Evolutionary conservation across 2,329 filamentous ascomycete genomes (phyloP), one percentile per base, ranked within the genome.

Genomic region (Cladobotryum mycophilum): DNA sequence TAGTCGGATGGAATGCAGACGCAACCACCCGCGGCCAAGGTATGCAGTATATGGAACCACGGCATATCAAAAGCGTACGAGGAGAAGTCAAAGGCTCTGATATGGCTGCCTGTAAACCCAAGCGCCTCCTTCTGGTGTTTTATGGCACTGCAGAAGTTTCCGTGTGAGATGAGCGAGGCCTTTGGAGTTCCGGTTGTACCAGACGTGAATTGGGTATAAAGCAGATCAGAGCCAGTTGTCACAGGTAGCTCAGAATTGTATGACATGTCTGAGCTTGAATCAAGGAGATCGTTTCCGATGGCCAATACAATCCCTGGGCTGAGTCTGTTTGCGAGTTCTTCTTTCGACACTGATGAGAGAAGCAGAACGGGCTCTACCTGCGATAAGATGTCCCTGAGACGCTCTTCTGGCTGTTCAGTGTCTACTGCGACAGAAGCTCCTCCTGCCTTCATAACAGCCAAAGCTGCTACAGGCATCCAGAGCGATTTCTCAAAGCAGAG

Each of bases 121-220:
- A 37, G 33, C 5, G 25, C 6, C 25, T 30, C 25, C 6, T 8
- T 30, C 25, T 30, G 25, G 6, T 30, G 25, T 11, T 30, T 30
- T 2, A 30, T 30, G 8, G 25, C 25, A 30, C 25, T 30, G 25
- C 9, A 30, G 9, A 30, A 2, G 25, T 30, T 30, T 30, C 40
- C 30, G 37, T 60, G 58, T 12, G 54, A 53, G 17, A 58, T 49
- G 3, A 59, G 45, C 9, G 59, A 35, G 17, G 53, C 58, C 41
- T 60, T 60, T 9, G 58, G 54, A 12, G 45, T 54, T 5, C 57
- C 56, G 5, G 58, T 59, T 15, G 43, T 53, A 13, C 57, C 58
- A 17, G 56, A 58, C 3, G 57, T 59, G 40, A 58, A 58, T 13
- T 56, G 41, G 1, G 55, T 30, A 44, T 58, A 58, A 11, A 51